Conservation (phyloP, 768 basidiomycete species). For the Russula ochroleuca region DNA sequence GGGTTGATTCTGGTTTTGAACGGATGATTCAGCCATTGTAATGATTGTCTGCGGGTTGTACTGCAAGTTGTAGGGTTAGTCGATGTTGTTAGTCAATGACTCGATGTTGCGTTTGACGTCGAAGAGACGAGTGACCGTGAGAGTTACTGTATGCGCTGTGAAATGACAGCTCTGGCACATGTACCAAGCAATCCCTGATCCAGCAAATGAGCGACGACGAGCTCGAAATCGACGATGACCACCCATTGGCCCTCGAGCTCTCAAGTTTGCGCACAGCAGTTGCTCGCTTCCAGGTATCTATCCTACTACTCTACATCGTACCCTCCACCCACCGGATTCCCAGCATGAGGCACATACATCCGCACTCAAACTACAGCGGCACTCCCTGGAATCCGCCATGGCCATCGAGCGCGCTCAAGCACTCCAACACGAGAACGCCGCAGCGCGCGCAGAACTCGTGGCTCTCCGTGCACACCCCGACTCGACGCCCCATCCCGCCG, state of each 20-base stretch:
- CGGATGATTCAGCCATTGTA: conserved; percentile 18
- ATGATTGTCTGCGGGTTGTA: not conserved
- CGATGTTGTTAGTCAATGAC: not conserved
- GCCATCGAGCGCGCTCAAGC: conserved; percentile 44
- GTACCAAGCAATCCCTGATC: not conserved
- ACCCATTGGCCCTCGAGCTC: conserved; percentile 39
- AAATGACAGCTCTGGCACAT: not conserved
- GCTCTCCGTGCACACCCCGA: conserved; percentile 54
- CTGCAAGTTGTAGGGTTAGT: not conserved
- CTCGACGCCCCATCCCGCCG: conserved; percentile 38
- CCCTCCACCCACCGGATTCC: conserved; percentile 20
- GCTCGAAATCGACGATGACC: conserved; percentile 34
- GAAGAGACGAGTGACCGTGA: conserved; percentile 11
- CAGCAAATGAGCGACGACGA: conserved; percentile 23
- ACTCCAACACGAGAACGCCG: conserved; percentile 57
- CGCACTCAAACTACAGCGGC: conserved; percentile 62
- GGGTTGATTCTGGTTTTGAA: conserved; percentile 5
- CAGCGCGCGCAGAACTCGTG: conserved; percentile 51
- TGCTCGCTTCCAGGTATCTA: conserved; percentile 37
- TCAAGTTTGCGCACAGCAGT: conserved; percentile 37
- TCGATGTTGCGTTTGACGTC: not conserved
- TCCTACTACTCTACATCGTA: not conserved
- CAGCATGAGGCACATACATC: conserved; percentile 68
- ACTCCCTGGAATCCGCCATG: conserved; percentile 51
- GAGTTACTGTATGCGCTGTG: not conserved